Evolutionary conservation across 2,329 filamentous ascomycete genomes (phyloP).

Genomic region (Aureobasidium leucospermi): DNA sequence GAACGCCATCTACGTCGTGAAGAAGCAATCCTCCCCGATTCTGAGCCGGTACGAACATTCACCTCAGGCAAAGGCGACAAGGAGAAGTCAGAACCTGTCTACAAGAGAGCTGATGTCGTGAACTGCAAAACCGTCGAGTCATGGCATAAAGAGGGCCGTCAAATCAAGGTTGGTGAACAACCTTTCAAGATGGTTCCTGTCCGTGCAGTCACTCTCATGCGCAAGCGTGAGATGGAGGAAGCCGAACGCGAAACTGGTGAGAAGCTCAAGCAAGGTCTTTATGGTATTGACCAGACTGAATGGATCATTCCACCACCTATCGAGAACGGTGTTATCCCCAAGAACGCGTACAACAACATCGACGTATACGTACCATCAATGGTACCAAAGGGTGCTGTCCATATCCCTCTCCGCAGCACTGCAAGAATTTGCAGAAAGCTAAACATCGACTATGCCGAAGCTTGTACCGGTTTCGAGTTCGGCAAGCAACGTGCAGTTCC

Average conservation of each 20-base stretch:
- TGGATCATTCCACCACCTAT: conserved; percentile 93
- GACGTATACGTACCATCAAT: conserved; percentile 92
- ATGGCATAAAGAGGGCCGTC: conserved; percentile 94
- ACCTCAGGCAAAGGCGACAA: conserved; percentile 66
- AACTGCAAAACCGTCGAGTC: conserved; percentile 86
- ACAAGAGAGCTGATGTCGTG: conserved; percentile 68
- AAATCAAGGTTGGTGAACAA: conserved; percentile 59
- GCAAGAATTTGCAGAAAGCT: conserved; percentile 76
- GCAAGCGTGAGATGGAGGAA: conserved; percentile 84
- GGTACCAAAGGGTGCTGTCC: conserved; percentile 77
- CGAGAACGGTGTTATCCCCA: conserved; percentile 75
- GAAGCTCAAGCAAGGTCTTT: conserved; percentile 82
- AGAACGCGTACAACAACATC: conserved; percentile 93
- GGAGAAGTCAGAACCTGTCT: conserved; percentile 72
- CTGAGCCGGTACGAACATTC: conserved; percentile 67
- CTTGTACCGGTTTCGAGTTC: conserved; percentile 94
- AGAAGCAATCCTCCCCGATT: conserved; percentile 68
- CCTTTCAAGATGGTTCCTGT: conserved; percentile 84
- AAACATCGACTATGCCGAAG: conserved; percentile 83
- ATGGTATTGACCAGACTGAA: conserved; percentile 76
- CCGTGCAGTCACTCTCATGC: conserved; percentile 79
- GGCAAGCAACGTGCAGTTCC: conserved; percentile 90
- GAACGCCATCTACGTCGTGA: conserved; percentile 83
- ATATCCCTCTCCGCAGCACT: conserved; percentile 71
- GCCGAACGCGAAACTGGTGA: conserved; percentile 70